These are phyloP conservation scores for Glycine tomentella DNA, from an alignment of 306 rosid species.

Conservation along the genomic window DNA sequence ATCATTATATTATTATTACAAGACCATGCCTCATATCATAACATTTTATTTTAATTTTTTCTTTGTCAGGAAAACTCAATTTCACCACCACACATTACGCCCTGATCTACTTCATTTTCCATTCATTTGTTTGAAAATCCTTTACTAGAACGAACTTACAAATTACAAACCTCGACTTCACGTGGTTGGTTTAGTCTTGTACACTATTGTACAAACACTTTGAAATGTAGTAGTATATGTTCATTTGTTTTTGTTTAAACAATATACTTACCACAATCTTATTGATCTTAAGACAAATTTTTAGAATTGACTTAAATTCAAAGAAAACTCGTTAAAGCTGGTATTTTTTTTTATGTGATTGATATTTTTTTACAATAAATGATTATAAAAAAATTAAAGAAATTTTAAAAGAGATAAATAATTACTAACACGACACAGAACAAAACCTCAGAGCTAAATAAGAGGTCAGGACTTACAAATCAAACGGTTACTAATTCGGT, in stretches of 20 bases:
- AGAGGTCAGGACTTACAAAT: too few species aligned
- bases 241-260: neutral
- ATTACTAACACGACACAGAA: neutral
- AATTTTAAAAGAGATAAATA: too few species aligned
- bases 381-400: too few species aligned
- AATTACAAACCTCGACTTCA: slow-evolving; percentile 21
- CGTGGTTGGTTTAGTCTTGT: neutral
- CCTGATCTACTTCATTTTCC: too few species aligned
- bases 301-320: neutral
- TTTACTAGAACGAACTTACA: neutral
- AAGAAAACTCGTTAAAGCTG: neutral
- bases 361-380: too few species aligned
- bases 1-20: neutral
- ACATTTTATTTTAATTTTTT: neutral
- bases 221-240: neutral
- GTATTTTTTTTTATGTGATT: too few species aligned
- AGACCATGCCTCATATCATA: neutral
- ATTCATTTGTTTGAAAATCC: neutral
- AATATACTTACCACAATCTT: neutral
- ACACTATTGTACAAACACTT: neutral
- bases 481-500: too few species aligned
- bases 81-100: neutral
- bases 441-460: too few species aligned
- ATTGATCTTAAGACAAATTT: neutral
- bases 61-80: neutral